A percentile compares a stretch with the other conserved stretches of the same genome.
phyloP scores from a whole-genome alignment of 2,329 filamentous ascomycete genomes.

The Microdochium trichocladiopsis region DNA sequence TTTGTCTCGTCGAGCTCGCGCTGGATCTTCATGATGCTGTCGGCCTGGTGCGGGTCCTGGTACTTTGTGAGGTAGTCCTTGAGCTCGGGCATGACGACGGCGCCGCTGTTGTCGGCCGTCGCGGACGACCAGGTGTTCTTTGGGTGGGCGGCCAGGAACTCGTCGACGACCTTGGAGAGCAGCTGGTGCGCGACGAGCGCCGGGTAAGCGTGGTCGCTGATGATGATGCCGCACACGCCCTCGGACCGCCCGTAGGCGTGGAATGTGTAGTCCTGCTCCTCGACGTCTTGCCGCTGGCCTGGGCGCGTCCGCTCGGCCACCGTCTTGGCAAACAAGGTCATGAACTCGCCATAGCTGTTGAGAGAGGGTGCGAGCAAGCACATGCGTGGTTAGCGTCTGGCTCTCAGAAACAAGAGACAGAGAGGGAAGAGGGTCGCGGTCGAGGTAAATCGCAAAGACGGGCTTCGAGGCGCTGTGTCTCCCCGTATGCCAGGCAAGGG shows the following conservation, averaged over 20 bases:
- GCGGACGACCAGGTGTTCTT: slow-evolving; percentile 48
- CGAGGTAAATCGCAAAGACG: too few species aligned
- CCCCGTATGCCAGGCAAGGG: too few species aligned
- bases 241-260: slow-evolving; percentile 72
- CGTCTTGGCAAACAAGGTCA: slow-evolving; percentile 80
- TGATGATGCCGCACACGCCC: slow-evolving; percentile 70
- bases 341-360: slow-evolving; percentile 52
- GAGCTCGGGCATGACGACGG: slow-evolving; percentile 62
- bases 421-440: too few species aligned
- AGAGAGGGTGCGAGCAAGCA: not conserved
- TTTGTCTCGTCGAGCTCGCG: slow-evolving; percentile 96
- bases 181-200: slow-evolving; percentile 78
- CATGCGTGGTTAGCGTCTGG: slow-evolving; percentile 7
- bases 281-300: slow-evolving; percentile 79
- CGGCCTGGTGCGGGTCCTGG: slow-evolving; percentile 82
- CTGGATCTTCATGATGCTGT: slow-evolving; percentile 93
- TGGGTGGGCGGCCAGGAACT: slow-evolving; percentile 74
- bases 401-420: too few species aligned
- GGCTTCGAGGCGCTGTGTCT: too few species aligned
- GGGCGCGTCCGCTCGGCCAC: slow-evolving; percentile 78
- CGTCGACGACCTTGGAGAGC: slow-evolving; percentile 79
- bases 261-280: slow-evolving; percentile 74
- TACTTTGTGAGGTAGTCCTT: slow-evolving; percentile 69
- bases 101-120: slow-evolving; percentile 36
- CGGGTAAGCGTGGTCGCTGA: slow-evolving; percentile 70